Evolutionary conservation across 2,329 filamentous ascomycete species (phyloP).

Genomic region (Cytospora paraplurivora): DNA sequence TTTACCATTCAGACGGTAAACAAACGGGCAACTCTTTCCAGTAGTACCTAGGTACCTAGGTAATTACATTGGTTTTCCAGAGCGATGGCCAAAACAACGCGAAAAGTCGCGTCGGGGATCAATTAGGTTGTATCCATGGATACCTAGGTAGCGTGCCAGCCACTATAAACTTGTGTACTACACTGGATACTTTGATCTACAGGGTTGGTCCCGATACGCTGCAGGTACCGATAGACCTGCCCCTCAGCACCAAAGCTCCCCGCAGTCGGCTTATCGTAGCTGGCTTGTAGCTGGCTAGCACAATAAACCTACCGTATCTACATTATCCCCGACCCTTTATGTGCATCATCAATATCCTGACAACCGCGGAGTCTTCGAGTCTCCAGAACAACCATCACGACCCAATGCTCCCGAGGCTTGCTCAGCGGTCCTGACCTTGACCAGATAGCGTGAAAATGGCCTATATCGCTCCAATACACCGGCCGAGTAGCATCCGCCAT

Average conservation of each 20-base stretch:
- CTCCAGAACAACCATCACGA: conserved; percentile 16
- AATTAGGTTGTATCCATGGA: too few species aligned
- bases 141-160: too few species aligned
- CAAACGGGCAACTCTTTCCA: too few species aligned
- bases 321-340: conserved; percentile 18
- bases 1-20: too few species aligned
- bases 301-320: neutral
- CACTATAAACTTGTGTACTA: too few species aligned
- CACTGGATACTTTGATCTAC: neutral
- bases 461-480: conserved; percentile 91
- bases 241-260: neutral
- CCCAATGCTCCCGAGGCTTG: conserved; percentile 9
- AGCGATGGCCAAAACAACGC: too few species aligned
- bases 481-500: conserved; percentile 87
- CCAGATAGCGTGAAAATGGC: conserved; percentile 64
- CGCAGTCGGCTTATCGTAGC: neutral
- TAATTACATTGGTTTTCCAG: too few species aligned
- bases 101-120: too few species aligned
- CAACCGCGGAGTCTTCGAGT: neutral
- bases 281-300: too few species aligned
- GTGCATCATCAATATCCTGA: conserved; percentile 11
- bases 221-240: neutral
- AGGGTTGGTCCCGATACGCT: neutral
- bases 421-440: neutral
- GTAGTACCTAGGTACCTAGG: too few species aligned